Conservation (phyloP, 2,329 filamentous ascomycete species). For the Xylaria sp. region DNA sequence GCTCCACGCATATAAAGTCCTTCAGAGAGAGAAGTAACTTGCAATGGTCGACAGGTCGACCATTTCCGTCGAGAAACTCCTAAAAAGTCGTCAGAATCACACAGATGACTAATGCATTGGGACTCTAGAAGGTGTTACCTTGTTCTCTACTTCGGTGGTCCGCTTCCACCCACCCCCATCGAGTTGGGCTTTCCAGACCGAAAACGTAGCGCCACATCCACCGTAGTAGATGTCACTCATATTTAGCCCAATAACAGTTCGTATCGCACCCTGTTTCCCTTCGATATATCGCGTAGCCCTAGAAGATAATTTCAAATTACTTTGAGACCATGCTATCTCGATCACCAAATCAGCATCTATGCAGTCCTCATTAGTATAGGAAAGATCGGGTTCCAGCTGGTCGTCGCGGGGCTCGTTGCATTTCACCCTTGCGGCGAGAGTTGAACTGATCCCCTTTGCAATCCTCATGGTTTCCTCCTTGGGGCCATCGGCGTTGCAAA, state of each 20-base stretch:
- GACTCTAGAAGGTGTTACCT: not conserved
- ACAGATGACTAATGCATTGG: not conserved
- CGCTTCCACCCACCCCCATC: constrained; percentile 13
- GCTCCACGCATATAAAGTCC: constrained; percentile 10
- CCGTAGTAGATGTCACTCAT: constrained; percentile 23
- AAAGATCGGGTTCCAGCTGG: constrained; percentile 16
- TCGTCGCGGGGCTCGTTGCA: not conserved
- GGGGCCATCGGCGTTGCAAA: not conserved
- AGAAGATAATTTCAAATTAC: constrained; percentile 2
- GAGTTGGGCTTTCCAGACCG: constrained; percentile 15
- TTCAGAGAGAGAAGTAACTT: constrained; percentile 6
- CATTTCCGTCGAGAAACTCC: constrained; percentile 17
- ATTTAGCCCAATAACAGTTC: constrained; percentile 20
- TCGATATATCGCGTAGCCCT: constrained; percentile 19
- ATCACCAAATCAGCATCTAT: not conserved
- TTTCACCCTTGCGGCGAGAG: not conserved
- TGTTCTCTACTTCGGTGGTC: not conserved
- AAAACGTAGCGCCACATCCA: constrained; percentile 7
- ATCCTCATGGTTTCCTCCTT: constrained; percentile 11
- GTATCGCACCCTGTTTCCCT: constrained; percentile 1
- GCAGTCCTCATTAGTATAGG: constrained; percentile 3
- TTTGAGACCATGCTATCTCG: constrained; percentile 24
- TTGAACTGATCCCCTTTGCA: constrained; percentile 5
- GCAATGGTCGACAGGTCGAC: not conserved
- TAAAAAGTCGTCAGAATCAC: not conserved